Conservation (phyloP, 805 yeast genomes). For the Pichia kluyveri region DNA sequence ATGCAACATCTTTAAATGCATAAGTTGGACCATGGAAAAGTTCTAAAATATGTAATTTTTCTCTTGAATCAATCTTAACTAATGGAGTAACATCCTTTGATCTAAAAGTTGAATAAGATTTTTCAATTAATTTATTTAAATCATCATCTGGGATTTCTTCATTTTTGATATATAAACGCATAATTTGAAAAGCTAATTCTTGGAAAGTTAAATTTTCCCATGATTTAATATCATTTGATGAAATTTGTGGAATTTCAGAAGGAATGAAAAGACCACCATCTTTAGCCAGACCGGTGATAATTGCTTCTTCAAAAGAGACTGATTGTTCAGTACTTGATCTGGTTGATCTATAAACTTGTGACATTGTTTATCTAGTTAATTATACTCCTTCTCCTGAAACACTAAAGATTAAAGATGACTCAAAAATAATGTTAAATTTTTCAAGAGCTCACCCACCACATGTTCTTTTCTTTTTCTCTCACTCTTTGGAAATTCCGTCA, state of each 20-base stretch:
- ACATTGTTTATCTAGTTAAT: constrained; percentile 15
- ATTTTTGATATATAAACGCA: constrained; percentile 69
- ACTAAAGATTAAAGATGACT: not conserved
- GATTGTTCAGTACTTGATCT: constrained; percentile 46
- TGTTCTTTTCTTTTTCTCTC: too few species aligned
- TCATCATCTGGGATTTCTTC: constrained; percentile 68
- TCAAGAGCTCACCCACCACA: too few species aligned
- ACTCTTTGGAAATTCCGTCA: too few species aligned
- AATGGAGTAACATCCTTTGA: constrained; percentile 84
- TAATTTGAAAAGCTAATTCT: constrained; percentile 78
- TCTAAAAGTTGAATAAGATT: constrained; percentile 88
- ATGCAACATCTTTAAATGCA: constrained; percentile 97
- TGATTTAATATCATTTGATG: constrained; percentile 39
- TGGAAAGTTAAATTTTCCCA: constrained; percentile 77
- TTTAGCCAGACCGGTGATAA: constrained; percentile 84
- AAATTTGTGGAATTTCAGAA: constrained; percentile 61
- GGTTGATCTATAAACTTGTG: constrained; percentile 73
- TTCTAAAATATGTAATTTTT: constrained; percentile 68
- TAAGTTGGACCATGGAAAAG: constrained; percentile 98
- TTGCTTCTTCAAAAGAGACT: constrained; percentile 69
- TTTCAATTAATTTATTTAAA: constrained; percentile 48
- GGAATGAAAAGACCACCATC: constrained; percentile 97
- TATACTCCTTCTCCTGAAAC: too few species aligned
- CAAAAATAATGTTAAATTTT: too few species aligned
- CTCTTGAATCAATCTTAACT: constrained; percentile 36